phyloP scores from a whole-genome alignment of 305 asterid species.

The Caryopteris hybrid region DNA sequence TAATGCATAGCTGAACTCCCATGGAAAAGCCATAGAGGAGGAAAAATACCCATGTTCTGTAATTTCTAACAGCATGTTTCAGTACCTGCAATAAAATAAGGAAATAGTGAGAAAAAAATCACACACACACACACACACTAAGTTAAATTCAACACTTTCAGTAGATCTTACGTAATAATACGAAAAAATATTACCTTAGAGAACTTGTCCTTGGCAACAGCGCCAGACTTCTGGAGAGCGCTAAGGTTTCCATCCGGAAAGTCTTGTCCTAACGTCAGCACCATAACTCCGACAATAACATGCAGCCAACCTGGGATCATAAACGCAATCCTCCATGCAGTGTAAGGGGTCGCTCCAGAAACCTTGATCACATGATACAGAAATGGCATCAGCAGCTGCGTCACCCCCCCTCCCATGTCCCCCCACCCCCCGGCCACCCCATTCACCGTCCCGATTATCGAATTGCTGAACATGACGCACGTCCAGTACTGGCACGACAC shows the following conservation, averaged over 20 bases:
- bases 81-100: slow-evolving; percentile 9
- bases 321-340: slow-evolving; percentile 39
- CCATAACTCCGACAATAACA: slow-evolving; percentile 22
- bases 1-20: slow-evolving; percentile 29
- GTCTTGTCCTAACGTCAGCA: slow-evolving; percentile 25
- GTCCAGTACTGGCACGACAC: slow-evolving; percentile 36
- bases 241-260: slow-evolving; percentile 33
- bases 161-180: too few species aligned
- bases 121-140: too few species aligned
- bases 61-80: slow-evolving; percentile 25
- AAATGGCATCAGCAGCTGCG: slow-evolving; percentile 34
- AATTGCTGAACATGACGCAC: slow-evolving; percentile 22
- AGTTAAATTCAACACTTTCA: too few species aligned
- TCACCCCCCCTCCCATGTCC: slow-evolving; percentile 31
- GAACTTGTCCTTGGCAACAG: slow-evolving; percentile 26
- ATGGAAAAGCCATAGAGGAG: slow-evolving; percentile 24
- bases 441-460: slow-evolving; percentile 29
- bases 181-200: slow-evolving; percentile 16
- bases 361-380: slow-evolving; percentile 19
- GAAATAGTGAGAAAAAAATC: neutral
- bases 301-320: slow-evolving; percentile 31
- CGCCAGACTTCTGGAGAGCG: slow-evolving; percentile 23
- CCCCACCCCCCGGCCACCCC: slow-evolving; percentile 36
- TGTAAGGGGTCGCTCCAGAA: slow-evolving; percentile 19
- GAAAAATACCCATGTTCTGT: slow-evolving; percentile 30